A percentile compares a stretch with the other conserved stretches of the same genome.
These are phyloP conservation scores for Protea cynaroides DNA, from an alignment of 164 flowering plant genomes.

Conservation along the genomic window DNA sequence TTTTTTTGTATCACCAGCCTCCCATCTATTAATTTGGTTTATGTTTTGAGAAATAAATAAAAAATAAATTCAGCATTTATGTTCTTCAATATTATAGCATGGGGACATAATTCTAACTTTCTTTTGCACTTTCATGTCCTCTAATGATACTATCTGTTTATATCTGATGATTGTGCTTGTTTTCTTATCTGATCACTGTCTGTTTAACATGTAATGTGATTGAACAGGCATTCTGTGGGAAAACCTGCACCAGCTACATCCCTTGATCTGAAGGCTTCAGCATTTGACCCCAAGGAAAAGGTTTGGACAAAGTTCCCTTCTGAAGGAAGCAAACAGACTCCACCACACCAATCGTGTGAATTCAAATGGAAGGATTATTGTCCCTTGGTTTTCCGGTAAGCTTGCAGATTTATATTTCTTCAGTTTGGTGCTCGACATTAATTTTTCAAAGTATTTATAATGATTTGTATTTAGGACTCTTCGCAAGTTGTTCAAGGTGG, in stretches of 20 bases:
- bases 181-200: constrained; percentile 2
- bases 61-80: not conserved
- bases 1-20: too few species aligned
- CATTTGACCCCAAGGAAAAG: constrained; percentile 83
- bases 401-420: constrained; percentile 1
- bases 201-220: constrained; percentile 1
- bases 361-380: constrained; percentile 92
- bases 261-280: constrained; percentile 64
- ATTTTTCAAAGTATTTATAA: not conserved
- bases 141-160: too few species aligned
- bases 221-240: constrained; percentile 75
- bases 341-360: constrained; percentile 77
- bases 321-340: constrained; percentile 78
- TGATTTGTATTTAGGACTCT: constrained; percentile 52
- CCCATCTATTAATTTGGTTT: too few species aligned
- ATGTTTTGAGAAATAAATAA: too few species aligned
- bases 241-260: constrained; percentile 64
- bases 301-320: constrained; percentile 81
- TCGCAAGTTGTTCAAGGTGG: constrained; percentile 83
- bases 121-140: not conserved
- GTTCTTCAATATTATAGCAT: not conserved
- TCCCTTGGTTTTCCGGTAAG: constrained; percentile 79
- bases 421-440: not conserved
- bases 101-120: not conserved
- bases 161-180: not conserved